Evolutionary conservation across 495 filamentous ascomycete species (phyloP).

Genomic region (Tetracladium setigerum): DNA sequence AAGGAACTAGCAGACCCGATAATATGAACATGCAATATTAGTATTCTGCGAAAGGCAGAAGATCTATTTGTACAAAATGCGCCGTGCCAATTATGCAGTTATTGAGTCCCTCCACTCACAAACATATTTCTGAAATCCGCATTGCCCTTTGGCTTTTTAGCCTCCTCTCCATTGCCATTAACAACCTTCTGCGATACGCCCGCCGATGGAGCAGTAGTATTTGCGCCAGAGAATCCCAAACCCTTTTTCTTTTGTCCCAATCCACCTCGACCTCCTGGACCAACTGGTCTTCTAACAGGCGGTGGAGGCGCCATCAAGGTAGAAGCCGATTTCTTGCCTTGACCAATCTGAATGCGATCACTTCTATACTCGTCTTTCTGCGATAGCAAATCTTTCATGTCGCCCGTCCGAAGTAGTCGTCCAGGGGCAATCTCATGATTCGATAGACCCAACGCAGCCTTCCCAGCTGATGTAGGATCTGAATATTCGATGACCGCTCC

Average conservation of each 20-base stretch:
- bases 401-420: conserved; percentile 60
- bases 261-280: conserved; percentile 43
- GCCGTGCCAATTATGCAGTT: neutral
- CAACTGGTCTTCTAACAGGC: conserved; percentile 46
- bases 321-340: conserved; percentile 31
- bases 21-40: no score
- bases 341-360: conserved; percentile 33
- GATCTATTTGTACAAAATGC: neutral
- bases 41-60: no score
- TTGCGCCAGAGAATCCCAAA: conserved; percentile 32
- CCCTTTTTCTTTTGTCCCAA: conserved; percentile 46
- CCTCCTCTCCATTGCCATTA: conserved; percentile 20
- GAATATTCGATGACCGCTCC: conserved; percentile 85
- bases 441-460: conserved; percentile 66
- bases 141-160: conserved; percentile 61
- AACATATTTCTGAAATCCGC: conserved; percentile 84
- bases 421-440: conserved; percentile 60
- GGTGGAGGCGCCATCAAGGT: conserved; percentile 42
- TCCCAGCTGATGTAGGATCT: conserved; percentile 61
- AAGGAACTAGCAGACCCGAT: no score
- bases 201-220: conserved; percentile 28
- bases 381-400: conserved; percentile 57
- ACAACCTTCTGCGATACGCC: conserved; percentile 11
- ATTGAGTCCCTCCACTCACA: conserved; percentile 22
- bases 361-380: conserved; percentile 41